Evolutionary conservation across 257 asterid species (phyloP).

Genomic region (Solanum corneliomulleri): DNA sequence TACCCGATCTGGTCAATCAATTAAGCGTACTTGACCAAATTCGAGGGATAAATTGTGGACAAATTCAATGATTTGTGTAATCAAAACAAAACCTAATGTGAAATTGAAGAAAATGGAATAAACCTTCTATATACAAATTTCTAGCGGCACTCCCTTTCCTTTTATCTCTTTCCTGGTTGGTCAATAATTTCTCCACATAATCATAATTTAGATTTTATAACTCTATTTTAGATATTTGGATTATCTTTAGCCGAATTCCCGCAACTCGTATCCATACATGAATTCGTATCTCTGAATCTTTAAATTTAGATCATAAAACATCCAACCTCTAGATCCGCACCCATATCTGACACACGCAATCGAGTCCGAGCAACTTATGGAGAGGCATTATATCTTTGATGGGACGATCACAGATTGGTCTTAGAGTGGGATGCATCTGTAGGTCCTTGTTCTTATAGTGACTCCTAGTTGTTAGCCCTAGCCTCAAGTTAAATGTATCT

Average conservation of each 20-base stretch:
- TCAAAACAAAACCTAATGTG: not conserved
- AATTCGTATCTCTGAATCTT: not conserved
- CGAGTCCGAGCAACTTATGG: not conserved
- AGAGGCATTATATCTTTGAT: not conserved
- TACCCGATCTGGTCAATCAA: not conserved
- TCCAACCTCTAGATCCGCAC: not conserved
- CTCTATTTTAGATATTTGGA: not conserved
- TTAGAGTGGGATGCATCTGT: not conserved
- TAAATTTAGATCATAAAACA: not conserved
- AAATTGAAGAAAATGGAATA: not conserved
- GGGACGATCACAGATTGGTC: not conserved
- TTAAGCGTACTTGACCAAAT: not conserved
- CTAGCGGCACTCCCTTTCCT: not conserved
- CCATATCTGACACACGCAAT: not conserved
- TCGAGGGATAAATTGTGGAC: not conserved
- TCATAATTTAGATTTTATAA: too few relatives aligned
- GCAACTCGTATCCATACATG: not conserved
- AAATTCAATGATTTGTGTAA: not conserved
- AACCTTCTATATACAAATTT: not conserved
- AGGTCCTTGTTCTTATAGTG: not conserved
- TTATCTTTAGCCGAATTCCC: not conserved
- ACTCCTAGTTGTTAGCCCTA: not conserved
- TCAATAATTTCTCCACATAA: not conserved
- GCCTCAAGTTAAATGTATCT: not conserved
- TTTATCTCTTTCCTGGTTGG: not conserved